Evolutionary conservation across 2,329 filamentous ascomycete genomes (phyloP).

Genomic region (Ceratocystis cacaofunesta): DNA sequence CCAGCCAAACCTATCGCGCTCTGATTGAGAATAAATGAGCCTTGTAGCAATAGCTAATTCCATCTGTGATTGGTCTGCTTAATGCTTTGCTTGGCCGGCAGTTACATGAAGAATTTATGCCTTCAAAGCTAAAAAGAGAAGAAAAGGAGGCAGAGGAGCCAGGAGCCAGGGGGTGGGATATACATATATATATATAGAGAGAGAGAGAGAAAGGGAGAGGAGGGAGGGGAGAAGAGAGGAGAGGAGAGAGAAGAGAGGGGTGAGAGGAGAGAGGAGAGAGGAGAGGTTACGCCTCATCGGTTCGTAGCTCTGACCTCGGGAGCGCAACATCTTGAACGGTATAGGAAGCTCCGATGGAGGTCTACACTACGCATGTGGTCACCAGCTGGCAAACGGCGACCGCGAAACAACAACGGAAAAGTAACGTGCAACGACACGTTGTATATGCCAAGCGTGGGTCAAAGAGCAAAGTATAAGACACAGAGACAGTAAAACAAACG

Average conservation of each 20-base stretch:
- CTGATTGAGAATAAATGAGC: not conserved
- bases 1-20: not conserved
- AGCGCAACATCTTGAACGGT: not conserved
- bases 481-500: not conserved
- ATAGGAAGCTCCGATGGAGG: not conserved
- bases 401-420: not conserved
- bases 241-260: not conserved
- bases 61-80: not conserved
- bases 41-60: not conserved
- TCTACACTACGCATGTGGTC: not conserved
- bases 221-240: no score
- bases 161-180: not conserved
- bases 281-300: not conserved
- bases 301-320: no score
- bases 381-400: not conserved
- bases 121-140: not conserved
- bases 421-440: not conserved
- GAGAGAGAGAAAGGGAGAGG: not conserved
- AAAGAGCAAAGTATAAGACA: not conserved
- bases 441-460: not conserved
- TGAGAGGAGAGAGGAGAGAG: not conserved
- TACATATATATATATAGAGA: not conserved
- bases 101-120: not conserved
- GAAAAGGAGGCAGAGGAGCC: not conserved
- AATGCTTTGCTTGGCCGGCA: not conserved